Percentiles rank a stretch among this genome's conserved stretches.
These are phyloP conservation scores for Sphagnum magellanicum DNA, from an alignment of 228 moss, liverwort and hornwort genomes.

Conservation along the genomic window DNA sequence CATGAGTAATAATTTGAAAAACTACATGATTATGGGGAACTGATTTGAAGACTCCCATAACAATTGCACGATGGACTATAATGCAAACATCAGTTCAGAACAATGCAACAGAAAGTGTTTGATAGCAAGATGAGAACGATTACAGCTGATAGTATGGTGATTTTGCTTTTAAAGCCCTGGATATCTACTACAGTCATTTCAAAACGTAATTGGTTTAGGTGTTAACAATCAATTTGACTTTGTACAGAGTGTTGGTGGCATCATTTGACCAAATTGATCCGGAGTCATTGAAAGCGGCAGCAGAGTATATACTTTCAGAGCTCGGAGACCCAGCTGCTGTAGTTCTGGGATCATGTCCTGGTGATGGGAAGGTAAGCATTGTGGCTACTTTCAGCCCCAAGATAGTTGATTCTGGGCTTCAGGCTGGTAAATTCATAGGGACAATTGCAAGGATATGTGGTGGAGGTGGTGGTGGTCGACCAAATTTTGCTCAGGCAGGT, in stretches of 20 bases:
- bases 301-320: slow-evolving; percentile 64
- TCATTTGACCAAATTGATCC: slow-evolving; percentile 58
- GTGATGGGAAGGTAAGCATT: slow-evolving; percentile 72
- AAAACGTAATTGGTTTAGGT: no score
- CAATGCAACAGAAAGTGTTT: no score
- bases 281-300: slow-evolving; percentile 69
- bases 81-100: no score
- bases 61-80: no score
- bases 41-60: no score
- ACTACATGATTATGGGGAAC: no score
- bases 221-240: neutral
- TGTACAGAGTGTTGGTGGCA: slow-evolving; percentile 61
- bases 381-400: slow-evolving; percentile 74
- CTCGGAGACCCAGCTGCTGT: slow-evolving; percentile 80
- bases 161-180: no score
- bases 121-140: no score
- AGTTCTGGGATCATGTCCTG: slow-evolving; percentile 64
- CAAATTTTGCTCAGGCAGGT: slow-evolving; percentile 88
- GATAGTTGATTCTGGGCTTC: slow-evolving; percentile 54
- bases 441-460: slow-evolving; percentile 70
- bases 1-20: no score
- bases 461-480: slow-evolving; percentile 77
- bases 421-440: slow-evolving; percentile 77
- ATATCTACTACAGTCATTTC: no score
- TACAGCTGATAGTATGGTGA: no score